Conservation (phyloP, 2,329 filamentous ascomycete genomes). For the Corinectria fuckeliana region DNA sequence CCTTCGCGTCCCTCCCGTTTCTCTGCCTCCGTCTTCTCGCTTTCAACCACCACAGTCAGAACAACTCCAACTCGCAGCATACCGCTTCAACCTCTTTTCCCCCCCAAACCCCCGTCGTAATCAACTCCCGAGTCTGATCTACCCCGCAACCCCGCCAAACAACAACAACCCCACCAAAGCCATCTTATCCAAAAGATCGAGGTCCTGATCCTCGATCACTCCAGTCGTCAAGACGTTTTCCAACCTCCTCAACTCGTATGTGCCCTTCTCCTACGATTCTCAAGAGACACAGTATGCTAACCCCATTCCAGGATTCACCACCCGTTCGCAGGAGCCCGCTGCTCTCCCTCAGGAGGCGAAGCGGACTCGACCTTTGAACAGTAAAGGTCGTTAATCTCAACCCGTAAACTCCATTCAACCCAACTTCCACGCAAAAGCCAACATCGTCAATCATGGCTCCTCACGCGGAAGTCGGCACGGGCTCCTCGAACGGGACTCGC, state of each 20-base stretch:
- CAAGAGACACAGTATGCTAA: constrained; percentile 34
- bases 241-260: constrained; percentile 96
- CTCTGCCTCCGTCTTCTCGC: neutral
- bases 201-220: constrained; percentile 61
- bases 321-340: constrained; percentile 95
- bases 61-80: constrained; percentile 5
- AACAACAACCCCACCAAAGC: constrained; percentile 29
- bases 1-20: constrained; percentile 13
- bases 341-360: constrained; percentile 87
- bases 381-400: constrained; percentile 54
- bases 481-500: constrained; percentile 68
- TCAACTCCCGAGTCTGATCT: constrained; percentile 22
- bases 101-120: constrained; percentile 13
- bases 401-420: constrained; percentile 36
- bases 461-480: constrained; percentile 73
- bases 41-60: constrained; percentile 17
- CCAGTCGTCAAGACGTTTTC: constrained; percentile 92
- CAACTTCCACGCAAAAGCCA: constrained; percentile 37
- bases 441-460: constrained; percentile 77
- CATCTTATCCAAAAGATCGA: constrained; percentile 54
- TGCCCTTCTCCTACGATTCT: constrained; percentile 17
- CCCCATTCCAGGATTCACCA: constrained; percentile 75
- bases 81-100: neutral
- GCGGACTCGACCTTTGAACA: constrained; percentile 68
- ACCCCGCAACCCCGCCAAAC: constrained; percentile 35